Percentiles rank a stretch among this genome's conserved stretches.
phyloP scores from a whole-genome alignment of 176 grass and related monocot genomes.

The Alloteropsis semialata region DNA sequence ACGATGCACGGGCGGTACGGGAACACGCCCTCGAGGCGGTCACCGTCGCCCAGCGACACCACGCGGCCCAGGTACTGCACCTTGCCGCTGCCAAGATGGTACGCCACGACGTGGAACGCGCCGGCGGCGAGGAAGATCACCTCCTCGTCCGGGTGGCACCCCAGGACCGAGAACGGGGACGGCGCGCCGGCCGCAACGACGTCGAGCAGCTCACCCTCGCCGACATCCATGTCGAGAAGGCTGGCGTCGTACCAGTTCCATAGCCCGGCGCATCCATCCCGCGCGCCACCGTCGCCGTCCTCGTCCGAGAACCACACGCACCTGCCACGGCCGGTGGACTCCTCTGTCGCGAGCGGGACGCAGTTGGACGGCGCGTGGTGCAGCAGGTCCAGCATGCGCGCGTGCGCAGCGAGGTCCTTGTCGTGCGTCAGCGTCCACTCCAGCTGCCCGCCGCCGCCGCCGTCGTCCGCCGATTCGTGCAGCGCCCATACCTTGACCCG shows the following conservation, averaged over 20 bases:
- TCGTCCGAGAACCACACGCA: constrained; percentile 2
- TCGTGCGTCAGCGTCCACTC: constrained; percentile 26
- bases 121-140: constrained; percentile 7
- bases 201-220: background rate
- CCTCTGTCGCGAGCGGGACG: background rate
- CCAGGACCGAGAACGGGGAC: background rate
- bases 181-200: background rate
- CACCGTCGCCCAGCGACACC: background rate
- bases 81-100: constrained; percentile 13
- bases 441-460: background rate
- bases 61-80: background rate
- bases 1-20: constrained; percentile 15
- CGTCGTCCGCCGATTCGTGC: background rate
- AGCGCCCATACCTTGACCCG: background rate
- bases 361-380: background rate
- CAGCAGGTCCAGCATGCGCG: background rate
- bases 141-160: constrained; percentile 6
- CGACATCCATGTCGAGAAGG: background rate
- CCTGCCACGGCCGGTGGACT: background rate
- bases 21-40: background rate
- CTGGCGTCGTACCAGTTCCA: constrained; percentile 19
- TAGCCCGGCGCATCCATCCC: too few relatives aligned
- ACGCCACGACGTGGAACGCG: constrained; percentile 11
- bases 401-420: background rate
- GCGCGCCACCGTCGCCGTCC: background rate